phyloP scores from a whole-genome alignment of 2,329 filamentous ascomycete genomes.

The Xylaria arbuscula region DNA sequence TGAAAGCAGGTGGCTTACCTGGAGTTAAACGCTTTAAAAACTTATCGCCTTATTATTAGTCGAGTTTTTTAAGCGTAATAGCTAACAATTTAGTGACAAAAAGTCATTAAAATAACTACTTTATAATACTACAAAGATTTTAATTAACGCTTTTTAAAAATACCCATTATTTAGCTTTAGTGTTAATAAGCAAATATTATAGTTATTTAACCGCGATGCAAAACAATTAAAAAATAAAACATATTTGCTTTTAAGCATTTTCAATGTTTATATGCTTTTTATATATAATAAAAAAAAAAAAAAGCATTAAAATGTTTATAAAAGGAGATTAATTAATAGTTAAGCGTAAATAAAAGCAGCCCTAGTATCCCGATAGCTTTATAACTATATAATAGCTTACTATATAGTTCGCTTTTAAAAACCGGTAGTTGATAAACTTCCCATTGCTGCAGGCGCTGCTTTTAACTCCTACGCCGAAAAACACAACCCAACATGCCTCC shows the following conservation, averaged over 20 bases:
- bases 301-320: slow-evolving; percentile 6
- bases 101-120: slow-evolving; percentile 14
- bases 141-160: slow-evolving; percentile 1
- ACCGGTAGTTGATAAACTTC: too few species aligned
- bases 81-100: slow-evolving; percentile 14
- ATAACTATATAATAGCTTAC: too few species aligned
- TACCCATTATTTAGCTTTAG: background rate
- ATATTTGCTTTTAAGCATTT: slow-evolving; percentile 39
- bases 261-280: too few species aligned
- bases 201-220: slow-evolving; percentile 23
- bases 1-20: slow-evolving; percentile 7
- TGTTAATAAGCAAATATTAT: slow-evolving; percentile 19
- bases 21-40: slow-evolving; percentile 16
- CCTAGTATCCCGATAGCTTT: too few species aligned
- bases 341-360: too few species aligned
- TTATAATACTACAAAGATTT: slow-evolving; percentile 8
- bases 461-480: slow-evolving; percentile 19
- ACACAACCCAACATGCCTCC: slow-evolving; percentile 8
- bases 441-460: background rate
- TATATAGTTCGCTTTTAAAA: too few species aligned
- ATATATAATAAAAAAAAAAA: background rate
- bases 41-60: slow-evolving; percentile 20
- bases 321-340: background rate
- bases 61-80: slow-evolving; percentile 8
- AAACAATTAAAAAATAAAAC: slow-evolving; percentile 36